Percentiles rank a stretch among this genome's conserved stretches.
Evolutionary conservation across 495 filamentous ascomycete genomes (phyloP).

Genomic region (Aspergillus affinis): DNA sequence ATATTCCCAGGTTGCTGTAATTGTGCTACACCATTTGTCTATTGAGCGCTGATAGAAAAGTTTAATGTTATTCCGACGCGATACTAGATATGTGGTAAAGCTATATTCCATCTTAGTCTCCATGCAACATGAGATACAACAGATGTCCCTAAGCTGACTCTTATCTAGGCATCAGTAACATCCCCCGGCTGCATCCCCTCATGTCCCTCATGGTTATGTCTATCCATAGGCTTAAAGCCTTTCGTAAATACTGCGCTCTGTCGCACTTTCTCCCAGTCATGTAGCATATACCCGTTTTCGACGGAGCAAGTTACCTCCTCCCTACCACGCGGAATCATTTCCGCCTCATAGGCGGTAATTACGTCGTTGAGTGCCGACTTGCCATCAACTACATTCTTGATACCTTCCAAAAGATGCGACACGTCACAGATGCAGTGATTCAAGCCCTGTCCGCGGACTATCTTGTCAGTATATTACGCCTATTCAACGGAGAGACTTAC

Average conservation of each 20-base stretch:
- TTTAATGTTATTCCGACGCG: too few relatives aligned
- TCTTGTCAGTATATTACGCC: neutral
- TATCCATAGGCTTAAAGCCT: constrained; percentile 10
- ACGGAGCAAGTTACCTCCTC: constrained; percentile 10
- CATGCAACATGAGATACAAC: too few relatives aligned
- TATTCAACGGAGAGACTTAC: constrained; percentile 1
- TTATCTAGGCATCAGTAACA: too few relatives aligned
- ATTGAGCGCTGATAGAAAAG: too few relatives aligned
- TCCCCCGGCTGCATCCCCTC: too few relatives aligned
- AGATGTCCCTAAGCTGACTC: too few relatives aligned
- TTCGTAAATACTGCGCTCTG: constrained; percentile 6
- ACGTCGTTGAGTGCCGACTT: neutral
- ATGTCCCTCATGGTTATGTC: constrained; percentile 2
- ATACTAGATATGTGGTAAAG: too few relatives aligned
- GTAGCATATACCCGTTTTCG: constrained; percentile 10
- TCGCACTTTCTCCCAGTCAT: constrained; percentile 11
- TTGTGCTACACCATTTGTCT: too few relatives aligned
- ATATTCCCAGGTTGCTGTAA: too few relatives aligned
- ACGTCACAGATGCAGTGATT: constrained; percentile 13
- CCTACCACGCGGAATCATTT: constrained; percentile 9
- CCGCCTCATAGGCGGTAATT: constrained; percentile 1
- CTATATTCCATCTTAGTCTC: too few relatives aligned
- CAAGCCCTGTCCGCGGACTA: constrained; percentile 10
- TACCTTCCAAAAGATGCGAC: neutral
- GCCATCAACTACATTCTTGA: constrained; percentile 2